Base-by-base conservation (phyloP, 768 basidiomycete genomes). In the Boletus patriciae region DNA sequence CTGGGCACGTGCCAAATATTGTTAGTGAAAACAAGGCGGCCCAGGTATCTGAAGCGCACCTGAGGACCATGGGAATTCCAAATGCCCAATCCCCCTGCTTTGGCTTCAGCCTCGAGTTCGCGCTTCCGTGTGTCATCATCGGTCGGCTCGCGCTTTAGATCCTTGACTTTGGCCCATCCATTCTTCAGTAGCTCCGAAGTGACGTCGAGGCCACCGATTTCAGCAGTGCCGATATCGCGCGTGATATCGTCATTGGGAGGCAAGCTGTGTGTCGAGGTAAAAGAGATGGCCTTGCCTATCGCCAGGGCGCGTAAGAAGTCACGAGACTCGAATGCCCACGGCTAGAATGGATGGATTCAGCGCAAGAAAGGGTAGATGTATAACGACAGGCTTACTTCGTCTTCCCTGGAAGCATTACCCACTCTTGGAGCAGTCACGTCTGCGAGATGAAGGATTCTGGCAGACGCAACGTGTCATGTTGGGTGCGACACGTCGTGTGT, bases 81-180 rank as follows among this genome's bases (percentile, higher is more conserved):
- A 4, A 93, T 62, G 18, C 96, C 96, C 70, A 85, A 87, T 21
- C 85, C 83, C n/a, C 82, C 80, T 19, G 78, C 70, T 69, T 82
- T 87, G 16, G 92, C 93, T 67, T 91, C 88, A 18, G 76, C 80
- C 70, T 96, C 92, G 27, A 89, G 70, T 18, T 90, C 88, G 41
- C 82, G 83, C 64, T 85, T 85, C 62, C 76, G 87, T 50, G 77
- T 65, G 68, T 94, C 88, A 27, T 92, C 87, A 23, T 93, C 90
- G 1, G 87, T 87, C 18, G 85, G 82, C 41, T 95, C 92, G 19
- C 90, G 84, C 72, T 88, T 94, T 42, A 81, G 73, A 59, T 98
- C 96, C 72, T 97, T 93, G 42, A 94, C 76, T 74, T 91, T 95
- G 12, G 84, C 92, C 94, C 94, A 98, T n/a, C 96, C 97, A 58